Evolutionary conservation across 2,329 filamentous ascomycete species (phyloP).

Genomic region (Chlorencoelia australis): DNA sequence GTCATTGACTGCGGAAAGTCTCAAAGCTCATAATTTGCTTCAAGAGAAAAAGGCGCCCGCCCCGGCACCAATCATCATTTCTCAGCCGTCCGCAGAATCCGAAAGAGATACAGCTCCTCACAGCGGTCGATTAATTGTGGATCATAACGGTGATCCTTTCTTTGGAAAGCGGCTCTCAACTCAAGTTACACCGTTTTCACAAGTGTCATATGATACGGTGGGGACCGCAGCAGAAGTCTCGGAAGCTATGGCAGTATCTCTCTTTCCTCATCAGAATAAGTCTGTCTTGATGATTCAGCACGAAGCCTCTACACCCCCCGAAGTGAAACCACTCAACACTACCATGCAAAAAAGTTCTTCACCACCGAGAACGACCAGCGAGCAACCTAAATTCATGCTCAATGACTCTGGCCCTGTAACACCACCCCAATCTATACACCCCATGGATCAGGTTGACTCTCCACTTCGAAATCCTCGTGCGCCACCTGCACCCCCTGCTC

Average conservation of each 20-base stretch:
- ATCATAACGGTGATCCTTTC: constrained; percentile 43
- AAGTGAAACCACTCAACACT: neutral
- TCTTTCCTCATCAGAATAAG: constrained; percentile 55
- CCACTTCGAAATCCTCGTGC: constrained; percentile 51
- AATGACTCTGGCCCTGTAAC: constrained; percentile 38
- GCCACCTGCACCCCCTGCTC: constrained; percentile 47
- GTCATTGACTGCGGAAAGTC: constrained; percentile 48
- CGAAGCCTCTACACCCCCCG: constrained; percentile 10
- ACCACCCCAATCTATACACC: constrained; percentile 39
- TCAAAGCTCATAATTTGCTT: constrained; percentile 41
- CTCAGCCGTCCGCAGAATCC: constrained; percentile 6
- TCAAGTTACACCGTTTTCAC: constrained; percentile 52
- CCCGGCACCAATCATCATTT: constrained; percentile 2
- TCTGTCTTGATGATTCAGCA: constrained; percentile 46
- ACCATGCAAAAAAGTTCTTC: too few relatives aligned
- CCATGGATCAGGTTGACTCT: constrained; percentile 47
- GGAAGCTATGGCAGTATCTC: constrained; percentile 51
- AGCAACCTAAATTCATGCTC: too few relatives aligned
- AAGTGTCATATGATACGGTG: constrained; percentile 46
- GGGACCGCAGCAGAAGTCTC: constrained; percentile 52
- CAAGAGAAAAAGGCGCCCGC: constrained; percentile 15
- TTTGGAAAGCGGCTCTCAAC: constrained; percentile 43
- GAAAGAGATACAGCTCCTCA: constrained; percentile 13
- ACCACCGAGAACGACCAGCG: too few relatives aligned
- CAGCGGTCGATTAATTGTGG: constrained; percentile 28